Base-by-base conservation (phyloP, 2,329 filamentous ascomycete genomes). In the Cucurbitaria berberidis region DNA sequence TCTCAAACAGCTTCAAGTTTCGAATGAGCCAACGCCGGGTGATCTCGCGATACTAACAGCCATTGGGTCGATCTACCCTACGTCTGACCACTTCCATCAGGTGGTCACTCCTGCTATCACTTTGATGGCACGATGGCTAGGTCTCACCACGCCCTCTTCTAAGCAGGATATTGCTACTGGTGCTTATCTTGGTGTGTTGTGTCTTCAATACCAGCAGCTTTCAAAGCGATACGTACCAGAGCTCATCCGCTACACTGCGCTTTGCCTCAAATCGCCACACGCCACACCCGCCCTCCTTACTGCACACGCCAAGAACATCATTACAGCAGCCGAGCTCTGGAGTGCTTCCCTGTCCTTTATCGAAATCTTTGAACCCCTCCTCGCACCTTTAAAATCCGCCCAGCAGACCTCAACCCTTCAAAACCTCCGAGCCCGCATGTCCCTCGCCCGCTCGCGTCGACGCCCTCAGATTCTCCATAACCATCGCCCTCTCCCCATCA, bases 21-120 rank as follows among this genome's bases (percentile, higher is more conserved):
- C 81, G 1, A 81, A 85, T 81, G 64, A 83, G 74, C 67, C 83
- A 72, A 63, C 74, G 11, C 72, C 82, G n/a, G 90, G 91, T 16
- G 93, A 99, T 67, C 77, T 99, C 18, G 77, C 92, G 19, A 78
- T 96, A n/a, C 78, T 99, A 30, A 93, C 91, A 0, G 92, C 91
- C 0, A 85, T 97, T 54, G 86, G 88, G 35, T 87, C 86, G 2
- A 89, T 96, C 47, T 99, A 96, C 68, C 93, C 95, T 4, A 96
- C 95, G 0, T 97, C 93, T 0, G 95, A 99, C 75, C 93, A 98
- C 76, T 99, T 98, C 76, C 95, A 99, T 68, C 89, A 95, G 65
- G 91, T 98, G 30, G 89, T 91, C 35, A 99, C 95, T 1, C 95
- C 95, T 1, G 89, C 93, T 0, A 89, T 91, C 76, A 85, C 97